Conservation (phyloP, 2,329 filamentous ascomycete species). For the Colletotrichum abscissum region DNA sequence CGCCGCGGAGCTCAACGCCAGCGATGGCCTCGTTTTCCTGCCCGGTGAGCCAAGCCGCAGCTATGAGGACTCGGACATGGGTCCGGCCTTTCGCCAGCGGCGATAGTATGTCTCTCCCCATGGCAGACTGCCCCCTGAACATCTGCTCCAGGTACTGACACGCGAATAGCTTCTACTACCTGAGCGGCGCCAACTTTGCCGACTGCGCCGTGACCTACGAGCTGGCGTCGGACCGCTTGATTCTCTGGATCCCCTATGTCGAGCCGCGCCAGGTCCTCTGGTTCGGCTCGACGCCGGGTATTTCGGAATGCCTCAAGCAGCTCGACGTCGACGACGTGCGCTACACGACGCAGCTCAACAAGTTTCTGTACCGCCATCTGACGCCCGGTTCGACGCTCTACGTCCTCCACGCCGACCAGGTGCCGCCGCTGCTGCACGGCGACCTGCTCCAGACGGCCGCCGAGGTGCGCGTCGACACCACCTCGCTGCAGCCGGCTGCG, state of each 20-base stretch:
- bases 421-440: constrained; percentile 44
- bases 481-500: constrained; percentile 75
- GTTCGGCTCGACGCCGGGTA: constrained; percentile 70
- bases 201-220: constrained; percentile 69
- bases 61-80: constrained; percentile 71
- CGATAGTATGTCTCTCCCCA: constrained; percentile 61
- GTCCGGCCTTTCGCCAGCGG: constrained; percentile 65
- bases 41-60: constrained; percentile 61
- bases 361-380: constrained; percentile 59
- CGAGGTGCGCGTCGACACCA: constrained; percentile 57
- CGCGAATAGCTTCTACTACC: constrained; percentile 65
- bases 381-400: constrained; percentile 52
- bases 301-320: constrained; percentile 68
- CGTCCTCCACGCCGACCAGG: constrained; percentile 57
- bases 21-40: constrained; percentile 66
- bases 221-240: constrained; percentile 69
- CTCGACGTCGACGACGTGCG: constrained; percentile 80
- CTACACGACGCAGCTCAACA: constrained; percentile 60
- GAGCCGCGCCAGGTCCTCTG: constrained; percentile 72
- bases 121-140: constrained; percentile 16
- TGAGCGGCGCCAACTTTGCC: constrained; percentile 65
- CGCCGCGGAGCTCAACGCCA: constrained; percentile 59
- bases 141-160: not conserved
- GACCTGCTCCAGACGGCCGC: constrained; percentile 39
- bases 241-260: constrained; percentile 79